These are phyloP conservation scores for Diutina rugosa DNA, from an alignment of 1,139 yeast genomes.

Conservation along the genomic window DNA sequence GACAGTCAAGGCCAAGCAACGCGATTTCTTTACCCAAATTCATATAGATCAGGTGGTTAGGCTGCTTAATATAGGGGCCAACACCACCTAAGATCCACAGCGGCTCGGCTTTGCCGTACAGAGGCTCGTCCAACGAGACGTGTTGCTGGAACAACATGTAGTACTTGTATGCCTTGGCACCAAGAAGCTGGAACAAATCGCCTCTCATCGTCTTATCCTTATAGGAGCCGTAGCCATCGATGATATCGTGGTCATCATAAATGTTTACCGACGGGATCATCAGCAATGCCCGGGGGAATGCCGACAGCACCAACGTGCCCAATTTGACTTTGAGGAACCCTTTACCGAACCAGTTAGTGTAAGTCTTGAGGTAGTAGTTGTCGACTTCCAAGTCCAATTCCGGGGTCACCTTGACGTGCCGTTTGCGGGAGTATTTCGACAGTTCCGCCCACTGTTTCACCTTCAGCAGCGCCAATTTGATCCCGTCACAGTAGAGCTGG, in stretches of 20 bases:
- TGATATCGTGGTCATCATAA: conserved; percentile 85
- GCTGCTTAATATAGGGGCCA: conserved; percentile 60
- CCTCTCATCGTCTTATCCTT: conserved; percentile 60
- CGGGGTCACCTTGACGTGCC: conserved; percentile 24
- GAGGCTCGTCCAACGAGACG: conserved; percentile 33
- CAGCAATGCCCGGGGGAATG: conserved; percentile 66
- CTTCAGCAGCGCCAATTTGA: conserved; percentile 43
- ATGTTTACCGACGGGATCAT: conserved; percentile 77
- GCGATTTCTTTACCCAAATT: conserved; percentile 65
- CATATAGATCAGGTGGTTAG: conserved; percentile 54
- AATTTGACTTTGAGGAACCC: conserved; percentile 71
- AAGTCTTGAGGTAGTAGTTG: conserved; percentile 56
- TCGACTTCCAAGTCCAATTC: conserved; percentile 43
- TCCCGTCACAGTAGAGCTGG: conserved; percentile 80
- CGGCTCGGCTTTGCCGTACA: conserved; percentile 26
- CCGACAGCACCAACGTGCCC: conserved; percentile 51
- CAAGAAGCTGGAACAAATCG: conserved; percentile 56
- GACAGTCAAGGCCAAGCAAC: conserved; percentile 75
- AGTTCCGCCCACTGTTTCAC: conserved; percentile 54
- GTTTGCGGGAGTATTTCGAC: conserved; percentile 33
- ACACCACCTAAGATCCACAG: conserved; percentile 38
- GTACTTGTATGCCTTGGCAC: conserved; percentile 68
- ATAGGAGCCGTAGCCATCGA: conserved; percentile 93
- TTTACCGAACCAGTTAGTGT: conserved; percentile 77
- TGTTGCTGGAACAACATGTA: conserved; percentile 91